Evolutionary conservation across 495 filamentous ascomycete species (phyloP).

Genomic region (Penicillium robsamsonii): DNA sequence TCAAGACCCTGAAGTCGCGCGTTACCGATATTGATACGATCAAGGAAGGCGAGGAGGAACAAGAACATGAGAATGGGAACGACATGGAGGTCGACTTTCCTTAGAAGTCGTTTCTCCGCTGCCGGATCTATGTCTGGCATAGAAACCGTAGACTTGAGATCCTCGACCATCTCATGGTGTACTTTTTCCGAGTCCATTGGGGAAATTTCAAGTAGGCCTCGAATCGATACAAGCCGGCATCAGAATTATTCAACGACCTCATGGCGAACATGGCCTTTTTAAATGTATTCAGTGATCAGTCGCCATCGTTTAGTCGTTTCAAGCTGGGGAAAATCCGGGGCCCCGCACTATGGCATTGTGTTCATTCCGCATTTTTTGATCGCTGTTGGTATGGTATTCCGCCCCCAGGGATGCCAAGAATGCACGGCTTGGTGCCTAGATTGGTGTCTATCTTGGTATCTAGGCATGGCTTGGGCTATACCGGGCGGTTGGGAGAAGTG

Average conservation of each 20-base stretch:
- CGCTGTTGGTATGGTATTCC: background rate
- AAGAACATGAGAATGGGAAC: conserved; percentile 39
- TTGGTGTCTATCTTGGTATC: background rate
- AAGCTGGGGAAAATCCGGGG: conserved; percentile 9
- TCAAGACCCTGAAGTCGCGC: conserved; percentile 60
- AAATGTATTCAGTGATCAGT: background rate
- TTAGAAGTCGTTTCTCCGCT: conserved; percentile 34
- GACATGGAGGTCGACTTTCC: conserved; percentile 44
- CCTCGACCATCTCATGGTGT: conserved; percentile 17
- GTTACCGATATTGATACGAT: conserved; percentile 62
- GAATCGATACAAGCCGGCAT: background rate
- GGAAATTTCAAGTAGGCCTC: background rate
- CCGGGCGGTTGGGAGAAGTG: background rate
- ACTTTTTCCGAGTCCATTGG: conserved; percentile 18
- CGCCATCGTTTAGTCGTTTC: background rate
- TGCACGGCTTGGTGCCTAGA: background rate
- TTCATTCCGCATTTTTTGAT: background rate
- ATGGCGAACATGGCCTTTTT: background rate
- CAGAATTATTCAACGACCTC: background rate
- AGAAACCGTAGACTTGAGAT: conserved; percentile 12
- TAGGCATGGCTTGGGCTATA: background rate
- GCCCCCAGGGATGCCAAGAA: conserved; percentile 1
- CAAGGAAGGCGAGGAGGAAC: conserved; percentile 43
- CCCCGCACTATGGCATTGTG: background rate
- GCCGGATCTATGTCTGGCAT: conserved; percentile 17